Evolutionary conservation across 106 monocot species (phyloP).

Genomic region (Amphibolis antarctica): DNA sequence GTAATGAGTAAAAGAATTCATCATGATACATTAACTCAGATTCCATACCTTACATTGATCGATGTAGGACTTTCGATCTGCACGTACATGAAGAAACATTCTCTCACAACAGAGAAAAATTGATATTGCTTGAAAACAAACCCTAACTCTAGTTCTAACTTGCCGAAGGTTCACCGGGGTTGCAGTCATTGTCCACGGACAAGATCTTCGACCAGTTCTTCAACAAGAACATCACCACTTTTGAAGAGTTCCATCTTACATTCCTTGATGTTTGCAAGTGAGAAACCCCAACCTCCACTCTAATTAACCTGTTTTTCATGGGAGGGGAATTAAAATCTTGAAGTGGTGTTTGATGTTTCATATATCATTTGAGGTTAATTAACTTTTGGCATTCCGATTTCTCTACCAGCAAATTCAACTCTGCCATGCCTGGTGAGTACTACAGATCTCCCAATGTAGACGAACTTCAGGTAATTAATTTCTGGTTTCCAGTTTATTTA

Average conservation of each 20-base stretch:
- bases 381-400: too few relatives aligned
- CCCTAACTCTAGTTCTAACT: neutral
- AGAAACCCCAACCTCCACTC: neutral
- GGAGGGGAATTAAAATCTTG: too few relatives aligned
- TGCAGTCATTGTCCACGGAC: slow-evolving; percentile 10
- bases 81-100: too few relatives aligned
- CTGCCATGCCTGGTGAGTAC: slow-evolving; percentile 8
- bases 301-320: neutral
- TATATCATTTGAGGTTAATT: too few relatives aligned
- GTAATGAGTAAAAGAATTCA: too few relatives aligned
- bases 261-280: slow-evolving; percentile 16
- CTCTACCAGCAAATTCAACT: slow-evolving; percentile 12
- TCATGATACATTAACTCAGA: too few relatives aligned
- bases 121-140: neutral
- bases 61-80: too few relatives aligned
- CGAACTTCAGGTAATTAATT: slow-evolving; percentile 5
- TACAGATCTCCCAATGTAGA: slow-evolving; percentile 4
- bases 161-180: neutral
- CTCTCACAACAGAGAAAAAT: neutral
- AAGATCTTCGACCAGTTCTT: slow-evolving; percentile 24
- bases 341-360: too few relatives aligned
- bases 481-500: neutral
- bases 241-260: slow-evolving; percentile 12
- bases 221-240: slow-evolving; percentile 7
- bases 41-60: too few relatives aligned